A percentile compares a stretch with the other conserved stretches of the same genome.
Conservation (phyloP, 176 grass and related monocot species). For the Triticum timopheevii region DNA sequence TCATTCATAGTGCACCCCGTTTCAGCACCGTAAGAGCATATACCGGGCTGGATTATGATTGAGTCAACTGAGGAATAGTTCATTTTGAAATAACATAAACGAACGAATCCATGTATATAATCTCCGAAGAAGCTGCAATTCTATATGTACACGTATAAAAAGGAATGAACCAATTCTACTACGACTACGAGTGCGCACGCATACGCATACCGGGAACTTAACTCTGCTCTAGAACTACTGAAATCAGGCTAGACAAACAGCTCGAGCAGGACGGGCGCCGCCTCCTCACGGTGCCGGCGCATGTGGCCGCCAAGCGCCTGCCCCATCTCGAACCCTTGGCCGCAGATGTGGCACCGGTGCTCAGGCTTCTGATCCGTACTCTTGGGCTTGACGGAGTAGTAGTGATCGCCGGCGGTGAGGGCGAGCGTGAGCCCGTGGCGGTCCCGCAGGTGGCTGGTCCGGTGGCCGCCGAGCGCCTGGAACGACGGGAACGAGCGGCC, state of each 20-base stretch:
- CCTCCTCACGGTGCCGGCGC: slow-evolving; percentile 52
- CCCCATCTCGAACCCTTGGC: slow-evolving; percentile 47
- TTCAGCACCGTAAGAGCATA: too few species aligned
- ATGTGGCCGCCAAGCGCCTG: slow-evolving; percentile 76
- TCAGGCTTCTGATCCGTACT: not conserved
- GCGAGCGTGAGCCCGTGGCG: slow-evolving; percentile 37
- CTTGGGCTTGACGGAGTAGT: not conserved
- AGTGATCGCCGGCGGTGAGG: not conserved
- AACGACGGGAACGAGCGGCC: slow-evolving; percentile 49
- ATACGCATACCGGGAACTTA: not conserved
- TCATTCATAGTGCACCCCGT: too few species aligned
- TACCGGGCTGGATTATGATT: too few species aligned
- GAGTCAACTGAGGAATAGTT: too few species aligned
- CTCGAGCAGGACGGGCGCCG: slow-evolving; percentile 39
- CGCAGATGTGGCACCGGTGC: slow-evolving; percentile 58
- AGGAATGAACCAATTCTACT: not conserved
- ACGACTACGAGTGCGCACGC: not conserved
- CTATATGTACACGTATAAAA: not conserved
- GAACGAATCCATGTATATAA: not conserved
- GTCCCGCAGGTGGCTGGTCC: slow-evolving; percentile 55
- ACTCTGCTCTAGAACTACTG: not conserved
- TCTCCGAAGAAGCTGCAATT: not conserved
- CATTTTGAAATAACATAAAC: too few species aligned
- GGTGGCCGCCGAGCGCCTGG: slow-evolving; percentile 65
- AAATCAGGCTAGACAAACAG: not conserved